Percentiles rank a stretch among this genome's conserved stretches.
These are phyloP conservation scores for Marchantia paleacea DNA, from an alignment of 225 moss, liverwort and hornwort species.

Conservation along the genomic window DNA sequence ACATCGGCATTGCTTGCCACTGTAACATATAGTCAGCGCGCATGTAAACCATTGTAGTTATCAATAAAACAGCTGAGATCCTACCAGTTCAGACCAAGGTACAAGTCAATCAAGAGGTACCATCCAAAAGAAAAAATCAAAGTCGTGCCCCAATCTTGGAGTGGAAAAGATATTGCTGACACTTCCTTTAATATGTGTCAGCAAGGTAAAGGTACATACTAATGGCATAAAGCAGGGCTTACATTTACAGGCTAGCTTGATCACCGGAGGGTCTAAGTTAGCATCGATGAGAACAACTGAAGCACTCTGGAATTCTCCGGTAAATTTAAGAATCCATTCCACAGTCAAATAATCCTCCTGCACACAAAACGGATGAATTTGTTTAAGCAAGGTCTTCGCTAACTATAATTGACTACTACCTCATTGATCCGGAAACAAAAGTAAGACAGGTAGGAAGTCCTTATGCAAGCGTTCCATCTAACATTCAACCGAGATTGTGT, in stretches of 20 bases:
- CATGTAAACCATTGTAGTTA: background rate
- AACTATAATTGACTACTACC: background rate
- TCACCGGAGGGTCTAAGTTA: constrained; percentile 65
- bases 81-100: too few species aligned
- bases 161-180: background rate
- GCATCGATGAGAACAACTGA: constrained; percentile 81
- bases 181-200: background rate
- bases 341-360: constrained; percentile 81
- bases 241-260: constrained; percentile 72
- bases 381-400: background rate
- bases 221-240: constrained; percentile 10
- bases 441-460: background rate
- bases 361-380: background rate
- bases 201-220: background rate
- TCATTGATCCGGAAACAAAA: background rate
- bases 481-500: background rate
- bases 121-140: background rate
- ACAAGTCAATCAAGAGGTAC: background rate
- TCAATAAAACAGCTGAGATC: too few species aligned
- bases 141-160: too few species aligned
- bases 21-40: background rate
- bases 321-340: constrained; percentile 70
- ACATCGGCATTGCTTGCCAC: constrained; percentile 83
- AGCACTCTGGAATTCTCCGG: constrained; percentile 58
- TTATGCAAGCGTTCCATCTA: background rate